A percentile compares a stretch with the other conserved stretches of the same genome.
Evolutionary conservation across 495 filamentous ascomycete genomes (phyloP).

Genomic region (Gamarada debralockiae): DNA sequence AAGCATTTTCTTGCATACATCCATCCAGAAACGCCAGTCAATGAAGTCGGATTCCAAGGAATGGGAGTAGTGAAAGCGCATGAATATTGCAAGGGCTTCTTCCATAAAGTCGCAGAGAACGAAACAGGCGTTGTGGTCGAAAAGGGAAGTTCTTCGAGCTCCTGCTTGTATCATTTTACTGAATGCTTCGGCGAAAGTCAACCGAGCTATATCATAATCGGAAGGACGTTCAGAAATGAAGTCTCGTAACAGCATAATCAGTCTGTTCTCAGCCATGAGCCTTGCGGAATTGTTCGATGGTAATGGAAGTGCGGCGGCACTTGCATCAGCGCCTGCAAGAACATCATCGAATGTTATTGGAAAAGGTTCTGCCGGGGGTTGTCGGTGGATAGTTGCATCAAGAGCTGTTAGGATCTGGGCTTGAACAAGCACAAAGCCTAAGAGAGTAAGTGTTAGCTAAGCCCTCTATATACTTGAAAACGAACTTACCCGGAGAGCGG

Average conservation of each 20-base stretch:
- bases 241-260: slow-evolving; percentile 84
- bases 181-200: slow-evolving; percentile 79
- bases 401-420: slow-evolving; percentile 79
- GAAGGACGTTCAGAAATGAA: slow-evolving; percentile 68
- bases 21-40: slow-evolving; percentile 90
- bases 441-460: neutral
- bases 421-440: slow-evolving; percentile 68
- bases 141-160: slow-evolving; percentile 73
- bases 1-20: slow-evolving; percentile 78
- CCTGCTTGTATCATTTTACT: slow-evolving; percentile 66
- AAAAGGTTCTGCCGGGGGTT: slow-evolving; percentile 51
- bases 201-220: slow-evolving; percentile 49
- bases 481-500: slow-evolving; percentile 61
- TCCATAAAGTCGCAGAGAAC: slow-evolving; percentile 91
- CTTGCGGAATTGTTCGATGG: slow-evolving; percentile 65
- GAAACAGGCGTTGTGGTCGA: slow-evolving; percentile 86
- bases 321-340: slow-evolving; percentile 67
- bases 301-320: slow-evolving; percentile 62
- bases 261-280: slow-evolving; percentile 86
- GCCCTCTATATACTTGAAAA: neutral
- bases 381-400: slow-evolving; percentile 81
- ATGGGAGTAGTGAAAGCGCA: slow-evolving; percentile 37
- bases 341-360: slow-evolving; percentile 75
- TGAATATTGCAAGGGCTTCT: slow-evolving; percentile 52
- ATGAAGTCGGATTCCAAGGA: slow-evolving; percentile 33